A percentile compares a stretch with the other conserved stretches of the same genome.
These are phyloP conservation scores for Cercospora sp. DNA, from an alignment of 2,329 filamentous ascomycete species.

Conservation along the genomic window DNA sequence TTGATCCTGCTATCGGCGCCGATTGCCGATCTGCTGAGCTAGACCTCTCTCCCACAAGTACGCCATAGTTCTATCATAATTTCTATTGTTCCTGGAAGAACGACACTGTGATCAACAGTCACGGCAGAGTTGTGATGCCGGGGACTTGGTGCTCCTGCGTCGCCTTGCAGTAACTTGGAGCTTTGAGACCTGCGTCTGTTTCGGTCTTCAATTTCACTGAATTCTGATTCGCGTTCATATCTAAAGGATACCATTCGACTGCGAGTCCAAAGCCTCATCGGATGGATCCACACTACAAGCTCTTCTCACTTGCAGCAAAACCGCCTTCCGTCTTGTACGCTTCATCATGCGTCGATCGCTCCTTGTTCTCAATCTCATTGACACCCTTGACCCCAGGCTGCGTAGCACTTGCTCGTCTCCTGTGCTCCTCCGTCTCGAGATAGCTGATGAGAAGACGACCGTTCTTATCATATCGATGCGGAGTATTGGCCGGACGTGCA, in stretches of 20 bases:
- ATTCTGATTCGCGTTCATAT: background rate
- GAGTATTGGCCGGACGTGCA: constrained; percentile 51
- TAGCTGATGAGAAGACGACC: constrained; percentile 58
- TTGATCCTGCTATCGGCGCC: background rate
- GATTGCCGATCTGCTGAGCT: background rate
- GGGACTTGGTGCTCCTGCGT: background rate
- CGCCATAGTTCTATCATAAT: background rate
- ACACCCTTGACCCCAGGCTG: constrained; percentile 8
- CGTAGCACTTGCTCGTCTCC: constrained; percentile 18
- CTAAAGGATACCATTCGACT: background rate
- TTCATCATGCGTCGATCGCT: constrained; percentile 20
- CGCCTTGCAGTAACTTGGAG: too few relatives aligned
- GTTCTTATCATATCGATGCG: constrained; percentile 58
- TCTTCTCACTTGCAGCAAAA: constrained; percentile 23
- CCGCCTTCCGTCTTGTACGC: constrained; percentile 16
- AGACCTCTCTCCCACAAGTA: background rate
- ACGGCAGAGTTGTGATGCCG: background rate
- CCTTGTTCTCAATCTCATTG: constrained; percentile 22
- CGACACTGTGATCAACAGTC: background rate
- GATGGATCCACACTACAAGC: background rate
- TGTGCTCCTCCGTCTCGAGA: constrained; percentile 38
- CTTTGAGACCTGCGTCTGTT: background rate
- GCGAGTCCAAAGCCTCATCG: background rate
- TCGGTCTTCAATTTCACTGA: background rate
- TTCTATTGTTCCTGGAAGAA: background rate